phyloP scores from a whole-genome alignment of 2,329 filamentous ascomycete species.

The Scortechinia acanthostroma region DNA sequence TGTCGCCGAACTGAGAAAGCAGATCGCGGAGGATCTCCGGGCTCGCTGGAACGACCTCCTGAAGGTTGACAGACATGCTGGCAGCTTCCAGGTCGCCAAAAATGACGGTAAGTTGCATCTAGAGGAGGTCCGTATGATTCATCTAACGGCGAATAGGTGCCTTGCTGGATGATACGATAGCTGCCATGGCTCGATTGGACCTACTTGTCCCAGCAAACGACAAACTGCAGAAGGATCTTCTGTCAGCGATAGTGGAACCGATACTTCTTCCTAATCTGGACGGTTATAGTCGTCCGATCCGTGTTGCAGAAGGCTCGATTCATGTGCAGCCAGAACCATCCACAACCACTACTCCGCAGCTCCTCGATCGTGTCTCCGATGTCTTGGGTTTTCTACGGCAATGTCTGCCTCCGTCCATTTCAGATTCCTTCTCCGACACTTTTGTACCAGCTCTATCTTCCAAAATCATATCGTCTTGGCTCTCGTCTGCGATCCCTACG shows the following conservation, averaged over 20 bases:
- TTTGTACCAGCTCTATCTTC: constrained; percentile 38
- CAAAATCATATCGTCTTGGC: constrained; percentile 41
- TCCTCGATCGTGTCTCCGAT: not conserved
- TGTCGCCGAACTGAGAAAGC: not conserved
- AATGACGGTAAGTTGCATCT: too few species aligned
- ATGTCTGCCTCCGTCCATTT: not conserved
- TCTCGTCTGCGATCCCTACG: constrained; percentile 30
- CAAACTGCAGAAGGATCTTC: not conserved
- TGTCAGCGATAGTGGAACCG: not conserved
- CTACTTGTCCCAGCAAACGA: not conserved
- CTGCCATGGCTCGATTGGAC: not conserved
- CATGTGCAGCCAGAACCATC: not conserved
- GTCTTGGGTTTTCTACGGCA: not conserved
- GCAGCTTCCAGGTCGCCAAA: not conserved
- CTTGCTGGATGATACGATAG: not conserved
- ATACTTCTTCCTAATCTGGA: not conserved
- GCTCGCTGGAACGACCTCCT: not conserved
- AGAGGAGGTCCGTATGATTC: not conserved
- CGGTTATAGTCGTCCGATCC: not conserved
- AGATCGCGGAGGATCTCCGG: not conserved
- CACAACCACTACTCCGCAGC: not conserved
- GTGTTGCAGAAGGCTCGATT: not conserved
- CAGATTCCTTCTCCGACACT: constrained; percentile 30
- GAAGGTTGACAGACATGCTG: not conserved
- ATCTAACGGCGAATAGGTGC: not conserved